Conservation (phyloP, 2,329 filamentous ascomycete genomes). For the Sporothrix variecibatus region DNA sequence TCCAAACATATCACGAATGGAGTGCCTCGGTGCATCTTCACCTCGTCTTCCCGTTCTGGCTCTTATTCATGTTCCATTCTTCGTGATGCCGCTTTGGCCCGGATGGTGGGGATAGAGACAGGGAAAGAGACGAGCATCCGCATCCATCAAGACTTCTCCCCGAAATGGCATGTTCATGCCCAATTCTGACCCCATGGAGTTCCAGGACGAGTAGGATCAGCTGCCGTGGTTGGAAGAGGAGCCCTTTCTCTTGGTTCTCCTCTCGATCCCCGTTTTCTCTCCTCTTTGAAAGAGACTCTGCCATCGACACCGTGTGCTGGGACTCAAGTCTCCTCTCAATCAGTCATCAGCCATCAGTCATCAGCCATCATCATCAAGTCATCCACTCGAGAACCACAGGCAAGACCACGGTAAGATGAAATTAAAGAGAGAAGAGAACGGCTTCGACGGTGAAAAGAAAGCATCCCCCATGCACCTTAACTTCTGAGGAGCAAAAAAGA, state of each 20-base stretch:
- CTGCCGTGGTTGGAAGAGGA: not conserved
- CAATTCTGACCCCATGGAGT: not conserved
- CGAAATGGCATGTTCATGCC: slow-evolving; percentile 3
- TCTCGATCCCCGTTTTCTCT: not conserved
- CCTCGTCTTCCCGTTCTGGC: not conserved
- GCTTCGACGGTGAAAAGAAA: not conserved
- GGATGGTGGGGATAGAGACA: not conserved
- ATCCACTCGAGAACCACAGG: not conserved
- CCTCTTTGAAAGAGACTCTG: not conserved
- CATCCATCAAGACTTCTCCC: slow-evolving; percentile 8
- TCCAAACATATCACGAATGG: not conserved
- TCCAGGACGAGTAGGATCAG: slow-evolving; percentile 1
- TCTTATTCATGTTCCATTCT: slow-evolving; percentile 15
- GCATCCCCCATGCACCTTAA: not conserved
- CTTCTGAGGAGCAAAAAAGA: not conserved
- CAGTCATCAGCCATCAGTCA: not conserved
- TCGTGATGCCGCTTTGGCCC: not conserved
- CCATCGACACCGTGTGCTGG: not conserved
- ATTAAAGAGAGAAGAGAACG: too few species aligned
- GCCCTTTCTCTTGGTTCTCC: not conserved
- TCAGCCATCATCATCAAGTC: too few species aligned
- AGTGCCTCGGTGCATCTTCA: not conserved
- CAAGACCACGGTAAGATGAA: not conserved
- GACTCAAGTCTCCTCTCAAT: not conserved
- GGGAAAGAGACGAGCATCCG: not conserved